Evolutionary conservation across 805 yeast genomes (phyloP).

Genomic region (Metschnikowia aberdeeniae): DNA sequence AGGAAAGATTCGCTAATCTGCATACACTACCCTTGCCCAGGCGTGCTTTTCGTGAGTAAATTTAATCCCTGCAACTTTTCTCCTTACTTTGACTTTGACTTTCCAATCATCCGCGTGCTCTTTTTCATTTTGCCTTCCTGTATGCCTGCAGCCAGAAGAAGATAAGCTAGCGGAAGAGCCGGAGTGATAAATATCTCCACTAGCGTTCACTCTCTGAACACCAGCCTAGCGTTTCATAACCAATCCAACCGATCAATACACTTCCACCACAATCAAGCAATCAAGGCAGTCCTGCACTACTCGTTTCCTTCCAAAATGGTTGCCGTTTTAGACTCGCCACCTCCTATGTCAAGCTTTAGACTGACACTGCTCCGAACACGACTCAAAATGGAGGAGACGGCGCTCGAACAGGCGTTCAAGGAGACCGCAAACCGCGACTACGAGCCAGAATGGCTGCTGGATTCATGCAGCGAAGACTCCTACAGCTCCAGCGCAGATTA

Average conservation of each 20-base stretch:
- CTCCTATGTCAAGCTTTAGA: not conserved
- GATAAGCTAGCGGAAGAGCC: not conserved
- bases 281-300: too few species aligned
- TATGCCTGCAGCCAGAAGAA: not conserved
- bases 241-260: not conserved
- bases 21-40: too few species aligned
- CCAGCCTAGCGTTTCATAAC: not conserved
- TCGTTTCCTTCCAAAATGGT: not conserved
- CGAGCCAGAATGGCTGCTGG: conserved; percentile 3
- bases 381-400: conserved; percentile 1
- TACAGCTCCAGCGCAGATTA: conserved; percentile 2
- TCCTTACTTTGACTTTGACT: too few species aligned
- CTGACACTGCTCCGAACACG: not conserved
- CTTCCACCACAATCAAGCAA: not conserved
- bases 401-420: not conserved
- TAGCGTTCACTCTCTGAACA: not conserved
- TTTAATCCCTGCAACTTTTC: too few species aligned
- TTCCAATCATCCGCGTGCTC: too few species aligned
- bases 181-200: not conserved
- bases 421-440: not conserved
- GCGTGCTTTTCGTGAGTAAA: too few species aligned
- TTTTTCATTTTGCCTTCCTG: too few species aligned
- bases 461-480: conserved; percentile 3
- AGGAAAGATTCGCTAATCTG: too few species aligned
- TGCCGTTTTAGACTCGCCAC: not conserved